Conservation (phyloP, 371 early-diverging fungal species). For the Phascolomyces articulosus region DNA sequence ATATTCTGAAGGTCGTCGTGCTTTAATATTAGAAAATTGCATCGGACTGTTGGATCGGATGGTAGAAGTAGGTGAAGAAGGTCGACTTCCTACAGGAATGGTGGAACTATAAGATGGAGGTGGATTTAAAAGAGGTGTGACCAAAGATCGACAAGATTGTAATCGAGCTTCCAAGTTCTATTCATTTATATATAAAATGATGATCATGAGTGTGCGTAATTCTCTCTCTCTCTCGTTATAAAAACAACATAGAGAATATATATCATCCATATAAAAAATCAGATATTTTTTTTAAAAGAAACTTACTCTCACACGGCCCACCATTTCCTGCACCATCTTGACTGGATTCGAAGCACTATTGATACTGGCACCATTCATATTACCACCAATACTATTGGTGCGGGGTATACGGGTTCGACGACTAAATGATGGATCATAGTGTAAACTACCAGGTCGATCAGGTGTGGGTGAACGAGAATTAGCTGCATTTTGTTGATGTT, state of each 20-base stretch:
- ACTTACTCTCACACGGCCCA: constrained; percentile 69
- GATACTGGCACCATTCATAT: constrained; percentile 15
- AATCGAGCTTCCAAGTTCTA: constrained; percentile 67
- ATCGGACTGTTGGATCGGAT: constrained; percentile 43
- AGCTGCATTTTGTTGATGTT: constrained; percentile 27
- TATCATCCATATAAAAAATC: no score
- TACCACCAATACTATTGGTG: constrained; percentile 21
- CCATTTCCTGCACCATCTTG: constrained; percentile 73
- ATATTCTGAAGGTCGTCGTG: constrained; percentile 50
- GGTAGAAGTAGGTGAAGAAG: constrained; percentile 34
- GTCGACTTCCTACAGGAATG: constrained; percentile 27
- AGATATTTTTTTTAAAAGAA: no score
- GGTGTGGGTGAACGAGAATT: constrained; percentile 38
- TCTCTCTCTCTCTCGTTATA: no score
- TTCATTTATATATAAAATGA: neutral
- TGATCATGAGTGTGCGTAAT: no score
- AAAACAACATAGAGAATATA: no score
- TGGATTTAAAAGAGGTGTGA: constrained; percentile 67
- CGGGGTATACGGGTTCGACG: constrained; percentile 42
- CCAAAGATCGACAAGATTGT: constrained; percentile 67
- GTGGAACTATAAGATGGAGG: constrained; percentile 57
- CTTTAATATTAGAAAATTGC: constrained; percentile 46
- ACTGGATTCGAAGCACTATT: constrained; percentile 57
- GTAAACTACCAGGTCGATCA: constrained; percentile 20
- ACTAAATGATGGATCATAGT: constrained; percentile 37